Evolutionary conservation across 805 yeast genomes (phyloP), one percentile per base, ranked within the genome.

Genomic region (Lachancea meyersii): DNA sequence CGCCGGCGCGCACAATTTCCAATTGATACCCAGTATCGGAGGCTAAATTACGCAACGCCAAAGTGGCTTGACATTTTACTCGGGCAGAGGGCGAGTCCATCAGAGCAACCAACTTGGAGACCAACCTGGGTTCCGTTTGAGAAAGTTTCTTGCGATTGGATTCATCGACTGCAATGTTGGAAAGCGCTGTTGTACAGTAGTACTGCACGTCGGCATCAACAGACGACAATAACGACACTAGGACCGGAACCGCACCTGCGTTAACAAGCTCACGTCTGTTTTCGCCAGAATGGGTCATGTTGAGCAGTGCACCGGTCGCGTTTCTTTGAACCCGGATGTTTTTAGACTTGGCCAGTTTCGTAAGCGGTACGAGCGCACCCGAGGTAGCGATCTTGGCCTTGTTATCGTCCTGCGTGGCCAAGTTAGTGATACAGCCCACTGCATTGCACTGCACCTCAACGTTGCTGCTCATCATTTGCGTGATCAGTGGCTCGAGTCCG

Each of bases 361-460:
- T 91, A 55, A 93, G 75, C 3, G 98, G 98, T 23, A 87, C 82
- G 47, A 93, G 73, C 1, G 98, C 98, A 16, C 98, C 99, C 18
- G 94, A 82, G 38, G 88, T 82, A 17, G 99, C 99, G 56, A 93
- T 93, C 63, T 87, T 88, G 41, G 93, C 81, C 65, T 93, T 93
- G 68, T 93, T 93, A 57, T 87, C 96, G 65, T 93, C 99, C 67
- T 86, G 96, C 5, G 98, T 93, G 6, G 98, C 98, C 64, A 93
- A 76, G 61, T 93, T 93, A 28, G 99, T 93, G 59, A 93, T 89
- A 64, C 98, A 93, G 14, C 99, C 99, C 44, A 93, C 98, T 2
- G 99, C 98, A 61, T 93, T 93, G 66, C 99, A 93, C 68, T 93
- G 98, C 31, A 93, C 97, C 65, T 93, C 99, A 45, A 93, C 95